These are phyloP conservation scores for Starmera amethionina DNA, from an alignment of 805 yeast genomes.

Conservation along the genomic window DNA sequence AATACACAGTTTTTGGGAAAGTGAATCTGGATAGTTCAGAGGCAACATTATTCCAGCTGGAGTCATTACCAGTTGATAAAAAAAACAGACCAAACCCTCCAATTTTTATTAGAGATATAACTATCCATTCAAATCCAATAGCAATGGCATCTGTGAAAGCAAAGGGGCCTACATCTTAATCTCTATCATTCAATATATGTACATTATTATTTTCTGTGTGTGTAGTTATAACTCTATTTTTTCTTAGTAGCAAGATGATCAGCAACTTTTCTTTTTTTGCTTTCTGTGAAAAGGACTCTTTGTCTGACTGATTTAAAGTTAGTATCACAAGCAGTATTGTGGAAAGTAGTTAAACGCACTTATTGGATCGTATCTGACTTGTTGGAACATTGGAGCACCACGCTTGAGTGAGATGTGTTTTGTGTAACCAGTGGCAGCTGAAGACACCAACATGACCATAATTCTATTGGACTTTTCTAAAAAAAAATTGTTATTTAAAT, in stretches of 20 bases:
- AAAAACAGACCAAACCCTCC: slow-evolving; percentile 26
- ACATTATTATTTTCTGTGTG: no score
- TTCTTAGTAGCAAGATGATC: slow-evolving; percentile 2
- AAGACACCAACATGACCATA: slow-evolving; percentile 75
- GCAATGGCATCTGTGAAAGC: slow-evolving; percentile 14
- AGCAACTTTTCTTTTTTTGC: slow-evolving; percentile 69
- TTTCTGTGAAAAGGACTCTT: slow-evolving; percentile 85
- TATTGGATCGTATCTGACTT: slow-evolving; percentile 78
- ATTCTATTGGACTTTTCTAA: slow-evolving; percentile 72
- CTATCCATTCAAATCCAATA: slow-evolving; percentile 35
- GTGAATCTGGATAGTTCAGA: slow-evolving; percentile 42
- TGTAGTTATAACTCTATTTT: no score
- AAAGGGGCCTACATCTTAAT: no score
- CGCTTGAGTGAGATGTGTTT: slow-evolving; percentile 77
- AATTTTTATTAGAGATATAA: slow-evolving; percentile 19
- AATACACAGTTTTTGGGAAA: slow-evolving; percentile 70
- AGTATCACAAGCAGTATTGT: slow-evolving; percentile 13
- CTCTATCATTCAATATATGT: no score
- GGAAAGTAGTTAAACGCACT: slow-evolving; percentile 19
- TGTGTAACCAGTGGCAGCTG: slow-evolving; percentile 84
- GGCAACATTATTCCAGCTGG: slow-evolving; percentile 19
- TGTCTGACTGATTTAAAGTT: slow-evolving; percentile 46
- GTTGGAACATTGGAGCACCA: slow-evolving; percentile 67
- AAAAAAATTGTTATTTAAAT: slow-evolving; percentile 3
- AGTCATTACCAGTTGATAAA: slow-evolving; percentile 20